These are phyloP conservation scores for Tylopilus plumbeoviolaceoides DNA, from an alignment of 768 basidiomycete genomes.

Conservation along the genomic window DNA sequence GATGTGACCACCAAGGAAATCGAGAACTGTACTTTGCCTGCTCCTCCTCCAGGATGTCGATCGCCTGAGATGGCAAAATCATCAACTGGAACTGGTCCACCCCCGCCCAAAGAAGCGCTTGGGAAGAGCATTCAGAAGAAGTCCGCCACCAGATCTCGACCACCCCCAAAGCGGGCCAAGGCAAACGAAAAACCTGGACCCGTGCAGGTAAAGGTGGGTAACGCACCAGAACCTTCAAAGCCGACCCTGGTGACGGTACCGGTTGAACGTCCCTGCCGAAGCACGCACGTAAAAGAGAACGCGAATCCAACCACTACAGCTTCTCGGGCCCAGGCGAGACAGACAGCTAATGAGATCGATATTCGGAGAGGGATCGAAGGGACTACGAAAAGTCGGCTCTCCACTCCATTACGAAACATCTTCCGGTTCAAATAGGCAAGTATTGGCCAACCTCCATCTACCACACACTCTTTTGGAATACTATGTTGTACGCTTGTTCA, in stretches of 20 bases:
- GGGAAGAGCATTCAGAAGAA: constrained; percentile 10
- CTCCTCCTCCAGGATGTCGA: constrained; percentile 1
- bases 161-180: constrained; percentile 14
- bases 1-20: constrained; percentile 11
- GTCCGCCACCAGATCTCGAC: constrained; percentile 9
- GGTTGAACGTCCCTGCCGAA: constrained; percentile 17
- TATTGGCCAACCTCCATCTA: no score
- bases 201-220: not conserved
- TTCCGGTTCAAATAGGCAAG: constrained; percentile 26
- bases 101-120: not conserved
- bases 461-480: constrained; percentile 8
- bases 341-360: constrained; percentile 15
- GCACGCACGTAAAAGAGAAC: constrained; percentile 14
- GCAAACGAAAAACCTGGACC: constrained; percentile 5
- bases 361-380: constrained; percentile 26
- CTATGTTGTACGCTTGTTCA: not conserved
- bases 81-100: not conserved
- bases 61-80: constrained; percentile 7
- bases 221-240: constrained; percentile 6
- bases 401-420: constrained; percentile 30
- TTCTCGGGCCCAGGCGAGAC: constrained; percentile 11
- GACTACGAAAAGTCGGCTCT: constrained; percentile 23
- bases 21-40: not conserved
- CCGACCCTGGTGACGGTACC: not conserved
- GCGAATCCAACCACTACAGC: not conserved